Conservation (phyloP, 2,329 filamentous ascomycete species). For the Fusarium tjaetaba region DNA sequence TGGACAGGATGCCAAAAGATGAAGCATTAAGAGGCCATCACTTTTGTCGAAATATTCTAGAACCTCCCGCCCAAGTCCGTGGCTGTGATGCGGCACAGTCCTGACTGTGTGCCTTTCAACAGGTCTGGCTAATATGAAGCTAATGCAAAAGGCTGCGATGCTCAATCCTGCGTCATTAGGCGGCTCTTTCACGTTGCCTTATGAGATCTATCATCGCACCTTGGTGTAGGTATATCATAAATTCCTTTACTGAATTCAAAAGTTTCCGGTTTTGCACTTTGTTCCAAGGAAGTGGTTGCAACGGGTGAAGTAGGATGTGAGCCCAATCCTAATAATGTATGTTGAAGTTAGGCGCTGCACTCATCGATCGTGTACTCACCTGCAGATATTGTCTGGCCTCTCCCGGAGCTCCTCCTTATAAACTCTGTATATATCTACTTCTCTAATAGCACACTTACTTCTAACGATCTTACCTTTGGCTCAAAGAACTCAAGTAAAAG, state of each 20-base stretch:
- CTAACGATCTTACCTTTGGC: no score
- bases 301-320: not conserved
- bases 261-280: not conserved
- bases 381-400: rapidly evolving
- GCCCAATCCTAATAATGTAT: not conserved
- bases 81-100: not conserved
- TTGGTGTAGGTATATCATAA: not conserved
- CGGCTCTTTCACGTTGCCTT: not conserved
- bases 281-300: not conserved
- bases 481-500: not conserved
- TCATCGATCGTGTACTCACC: not conserved
- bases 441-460: not conserved
- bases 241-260: rapidly evolving
- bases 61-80: rapidly evolving
- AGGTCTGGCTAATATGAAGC: not conserved
- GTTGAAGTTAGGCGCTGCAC: not conserved
- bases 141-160: rapidly evolving
- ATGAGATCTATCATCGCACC: not conserved
- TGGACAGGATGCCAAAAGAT: not conserved
- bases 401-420: not conserved
- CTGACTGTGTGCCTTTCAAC: rapidly evolving
- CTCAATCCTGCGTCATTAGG: not conserved
- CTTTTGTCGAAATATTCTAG: not conserved
- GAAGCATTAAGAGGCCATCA: not conserved
- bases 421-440: not conserved